These are phyloP conservation scores for Aspergillus jensenii DNA, from an alignment of 2,329 filamentous ascomycete species.

Conservation along the genomic window DNA sequence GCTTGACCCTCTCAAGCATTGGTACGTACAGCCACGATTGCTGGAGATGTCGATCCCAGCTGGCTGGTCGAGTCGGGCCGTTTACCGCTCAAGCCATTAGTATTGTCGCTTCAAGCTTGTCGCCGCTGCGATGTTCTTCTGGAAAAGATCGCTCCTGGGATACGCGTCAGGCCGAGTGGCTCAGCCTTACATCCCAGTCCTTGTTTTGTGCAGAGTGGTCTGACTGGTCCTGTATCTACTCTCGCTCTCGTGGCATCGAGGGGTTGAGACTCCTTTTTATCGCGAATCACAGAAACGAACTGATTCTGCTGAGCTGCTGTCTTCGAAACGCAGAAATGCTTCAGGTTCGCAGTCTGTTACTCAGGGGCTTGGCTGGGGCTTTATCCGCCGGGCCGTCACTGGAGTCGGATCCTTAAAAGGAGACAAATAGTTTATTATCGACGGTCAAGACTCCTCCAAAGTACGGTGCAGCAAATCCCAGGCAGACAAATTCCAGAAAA, in stretches of 20 bases:
- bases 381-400: too few relatives aligned
- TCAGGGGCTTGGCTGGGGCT: too few relatives aligned
- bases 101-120: background rate
- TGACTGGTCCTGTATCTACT: background rate
- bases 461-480: background rate
- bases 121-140: background rate
- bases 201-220: background rate
- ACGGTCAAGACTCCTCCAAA: background rate
- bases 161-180: constrained; percentile 16
- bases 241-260: background rate
- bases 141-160: constrained; percentile 18
- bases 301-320: too few relatives aligned
- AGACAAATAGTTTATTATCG: background rate
- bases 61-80: background rate
- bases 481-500: background rate
- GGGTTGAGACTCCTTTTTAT: background rate
- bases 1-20: constrained; percentile 1
- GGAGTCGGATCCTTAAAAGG: background rate
- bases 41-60: background rate
- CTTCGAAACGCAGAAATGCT: too few relatives aligned
- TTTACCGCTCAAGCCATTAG: constrained; percentile 14
- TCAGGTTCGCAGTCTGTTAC: too few relatives aligned
- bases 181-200: background rate
- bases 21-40: background rate
- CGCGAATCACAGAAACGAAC: background rate